Percentiles rank a stretch among this genome's conserved stretches.
Conservation (phyloP, 2,329 filamentous ascomycete species). For the Sporothrix humicola region DNA sequence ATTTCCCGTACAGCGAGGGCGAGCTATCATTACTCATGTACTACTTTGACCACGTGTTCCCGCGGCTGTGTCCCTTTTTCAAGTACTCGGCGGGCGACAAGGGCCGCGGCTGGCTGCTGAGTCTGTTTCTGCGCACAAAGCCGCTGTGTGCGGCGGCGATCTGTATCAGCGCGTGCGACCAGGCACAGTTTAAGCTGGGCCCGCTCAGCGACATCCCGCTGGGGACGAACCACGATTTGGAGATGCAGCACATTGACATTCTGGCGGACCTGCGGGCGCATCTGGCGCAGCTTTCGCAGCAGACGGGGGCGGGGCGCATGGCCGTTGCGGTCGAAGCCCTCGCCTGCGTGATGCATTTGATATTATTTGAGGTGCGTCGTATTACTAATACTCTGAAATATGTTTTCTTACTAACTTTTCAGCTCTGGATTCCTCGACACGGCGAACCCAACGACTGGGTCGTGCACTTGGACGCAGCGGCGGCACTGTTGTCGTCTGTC, state of each 20-base stretch:
- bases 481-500: slow-evolving; percentile 30
- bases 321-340: slow-evolving; percentile 30
- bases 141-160: slow-evolving; percentile 30
- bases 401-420: not conserved
- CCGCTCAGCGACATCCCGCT: slow-evolving; percentile 30
- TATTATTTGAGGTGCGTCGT: slow-evolving; percentile 27
- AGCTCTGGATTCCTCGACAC: slow-evolving; percentile 33
- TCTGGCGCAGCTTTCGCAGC: slow-evolving; percentile 25
- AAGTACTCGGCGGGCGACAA: slow-evolving; percentile 31
- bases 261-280: slow-evolving; percentile 31
- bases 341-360: slow-evolving; percentile 32
- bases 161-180: slow-evolving; percentile 33
- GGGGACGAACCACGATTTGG: slow-evolving; percentile 31
- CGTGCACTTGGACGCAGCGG: slow-evolving; percentile 30
- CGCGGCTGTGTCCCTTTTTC: slow-evolving; percentile 31
- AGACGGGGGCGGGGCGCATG: slow-evolving; percentile 32
- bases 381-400: not conserved
- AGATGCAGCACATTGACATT: slow-evolving; percentile 33
- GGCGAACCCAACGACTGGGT: slow-evolving; percentile 29
- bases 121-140: slow-evolving; percentile 29
- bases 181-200: slow-evolving; percentile 33
- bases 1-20: slow-evolving; percentile 28
- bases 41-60: slow-evolving; percentile 35
- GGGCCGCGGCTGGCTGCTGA: slow-evolving; percentile 34
- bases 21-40: slow-evolving; percentile 32